These are phyloP conservation scores for Nakaseomyces kungkrabaensis DNA, from an alignment of 1,139 yeast species.

Conservation along the genomic window DNA sequence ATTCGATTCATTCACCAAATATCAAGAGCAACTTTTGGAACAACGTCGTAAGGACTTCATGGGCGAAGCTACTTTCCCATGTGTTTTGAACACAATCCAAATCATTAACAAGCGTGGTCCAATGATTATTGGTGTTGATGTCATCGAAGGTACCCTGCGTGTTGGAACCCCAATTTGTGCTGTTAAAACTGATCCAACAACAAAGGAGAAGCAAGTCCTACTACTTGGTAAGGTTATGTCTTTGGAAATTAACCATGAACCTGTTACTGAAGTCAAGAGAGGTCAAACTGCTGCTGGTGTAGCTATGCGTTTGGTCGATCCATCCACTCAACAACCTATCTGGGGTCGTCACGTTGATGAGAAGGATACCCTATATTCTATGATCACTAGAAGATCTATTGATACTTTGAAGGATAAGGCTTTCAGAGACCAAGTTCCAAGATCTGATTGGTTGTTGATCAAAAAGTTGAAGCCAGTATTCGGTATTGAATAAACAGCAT, in stretches of 20 bases:
- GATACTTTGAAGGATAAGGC: conserved; percentile 98
- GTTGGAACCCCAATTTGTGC: conserved; percentile 95
- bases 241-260: conserved; percentile 88
- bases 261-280: conserved; percentile 70
- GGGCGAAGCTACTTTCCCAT: conserved; percentile 88
- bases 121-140: conserved; percentile 98
- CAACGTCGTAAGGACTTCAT: conserved; percentile 82
- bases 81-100: conserved; percentile 88
- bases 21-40: conserved; percentile 80
- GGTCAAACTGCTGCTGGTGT: conserved; percentile 97
- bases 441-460: conserved; percentile 91
- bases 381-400: conserved; percentile 78
- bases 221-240: conserved; percentile 79
- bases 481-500: conserved; percentile 32
- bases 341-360: conserved; percentile 99
- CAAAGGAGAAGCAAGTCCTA: conserved; percentile 64
- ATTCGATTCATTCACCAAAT: conserved; percentile 89
- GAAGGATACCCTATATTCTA: conserved; percentile 76
- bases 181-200: conserved; percentile 77
- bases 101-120: conserved; percentile 98
- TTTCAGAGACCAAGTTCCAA: conserved; percentile 83
- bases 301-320: conserved; percentile 93
- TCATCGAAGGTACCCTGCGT: conserved; percentile 78
- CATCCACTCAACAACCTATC: conserved; percentile 84
- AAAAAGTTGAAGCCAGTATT: conserved; percentile 82